Conservation (phyloP, 2,329 filamentous ascomycete species). For the Hymenoscyphus salicellus region DNA sequence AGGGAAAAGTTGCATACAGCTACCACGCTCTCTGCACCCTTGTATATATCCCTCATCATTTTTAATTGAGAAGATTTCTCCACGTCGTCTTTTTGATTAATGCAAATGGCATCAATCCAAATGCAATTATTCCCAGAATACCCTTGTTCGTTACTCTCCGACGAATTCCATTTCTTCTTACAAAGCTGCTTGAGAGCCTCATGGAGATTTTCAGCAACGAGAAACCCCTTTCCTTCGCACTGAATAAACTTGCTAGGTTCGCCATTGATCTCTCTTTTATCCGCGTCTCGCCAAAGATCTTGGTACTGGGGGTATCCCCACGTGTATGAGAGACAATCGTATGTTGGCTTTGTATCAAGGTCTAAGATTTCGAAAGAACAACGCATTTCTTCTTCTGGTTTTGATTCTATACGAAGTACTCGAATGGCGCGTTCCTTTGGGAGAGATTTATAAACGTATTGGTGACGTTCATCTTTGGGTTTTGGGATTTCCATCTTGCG, state of each 20-base stretch:
- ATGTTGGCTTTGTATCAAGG: slow-evolving; percentile 12
- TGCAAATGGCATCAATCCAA: slow-evolving; percentile 23
- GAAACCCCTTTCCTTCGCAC: not conserved
- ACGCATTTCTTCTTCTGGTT: not conserved
- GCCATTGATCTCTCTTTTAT: not conserved
- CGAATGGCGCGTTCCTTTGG: not conserved
- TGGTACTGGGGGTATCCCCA: slow-evolving; percentile 18
- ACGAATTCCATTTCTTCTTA: not conserved
- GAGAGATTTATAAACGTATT: not conserved
- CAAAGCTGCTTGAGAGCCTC: slow-evolving; percentile 4
- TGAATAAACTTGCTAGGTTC: not conserved
- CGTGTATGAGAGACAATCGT: slow-evolving; percentile 20
- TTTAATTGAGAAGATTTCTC: slow-evolving; percentile 16
- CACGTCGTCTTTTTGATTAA: slow-evolving; percentile 14
- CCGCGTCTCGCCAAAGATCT: not conserved
- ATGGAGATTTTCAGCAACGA: slow-evolving; percentile 4
- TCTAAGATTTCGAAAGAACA: slow-evolving; percentile 13
- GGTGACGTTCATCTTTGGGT: not conserved
- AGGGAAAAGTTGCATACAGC: not conserved
- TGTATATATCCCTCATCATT: slow-evolving; percentile 19
- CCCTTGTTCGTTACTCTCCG: not conserved
- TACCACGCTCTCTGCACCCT: slow-evolving; percentile 7
- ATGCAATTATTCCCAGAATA: slow-evolving; percentile 1
- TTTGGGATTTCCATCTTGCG: too few relatives aligned
- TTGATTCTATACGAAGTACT: slow-evolving; percentile 4